Conservation (phyloP, 768 basidiomycete species). For the Russula ochroleuca region DNA sequence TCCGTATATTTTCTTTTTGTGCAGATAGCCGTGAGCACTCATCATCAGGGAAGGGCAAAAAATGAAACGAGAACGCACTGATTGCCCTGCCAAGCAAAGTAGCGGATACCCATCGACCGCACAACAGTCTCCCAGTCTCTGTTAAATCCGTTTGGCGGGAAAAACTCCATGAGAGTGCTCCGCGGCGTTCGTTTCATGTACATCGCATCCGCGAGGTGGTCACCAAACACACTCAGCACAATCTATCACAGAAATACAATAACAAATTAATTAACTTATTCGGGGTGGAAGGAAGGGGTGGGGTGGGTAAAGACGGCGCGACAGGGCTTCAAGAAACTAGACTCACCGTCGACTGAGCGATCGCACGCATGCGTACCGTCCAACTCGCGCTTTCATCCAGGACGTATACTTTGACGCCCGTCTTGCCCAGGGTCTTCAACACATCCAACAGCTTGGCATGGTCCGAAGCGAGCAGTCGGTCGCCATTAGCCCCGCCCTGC, state of each 20-base stretch:
- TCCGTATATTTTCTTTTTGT: constrained; percentile 18
- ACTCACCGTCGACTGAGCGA: constrained; percentile 24
- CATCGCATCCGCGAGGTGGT: constrained; percentile 22
- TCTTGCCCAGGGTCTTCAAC: constrained; percentile 45
- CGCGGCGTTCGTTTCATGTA: constrained; percentile 20
- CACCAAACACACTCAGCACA: constrained; percentile 20
- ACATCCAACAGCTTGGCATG: constrained; percentile 59
- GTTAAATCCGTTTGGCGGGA: constrained; percentile 19
- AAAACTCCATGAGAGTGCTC: constrained; percentile 25
- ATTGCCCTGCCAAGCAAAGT: constrained; percentile 25
- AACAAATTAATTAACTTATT: neutral
- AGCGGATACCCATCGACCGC: constrained; percentile 23
- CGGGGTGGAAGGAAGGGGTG: neutral
- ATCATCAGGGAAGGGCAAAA: neutral
- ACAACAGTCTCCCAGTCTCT: constrained; percentile 25
- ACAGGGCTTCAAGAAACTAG: neutral
- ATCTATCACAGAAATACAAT: constrained; percentile 6
- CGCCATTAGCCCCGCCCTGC: constrained; percentile 47
- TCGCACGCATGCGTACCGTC: constrained; percentile 24
- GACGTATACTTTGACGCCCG: constrained; percentile 17
- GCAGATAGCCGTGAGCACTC: neutral
- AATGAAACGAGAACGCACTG: constrained; percentile 12
- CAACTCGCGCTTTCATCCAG: constrained; percentile 22
- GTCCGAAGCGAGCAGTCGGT: constrained; percentile 50
- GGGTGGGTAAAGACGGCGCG: neutral